Evolutionary conservation across 148 eudicot species (phyloP).

Genomic region (Heliosperma pusillum): DNA sequence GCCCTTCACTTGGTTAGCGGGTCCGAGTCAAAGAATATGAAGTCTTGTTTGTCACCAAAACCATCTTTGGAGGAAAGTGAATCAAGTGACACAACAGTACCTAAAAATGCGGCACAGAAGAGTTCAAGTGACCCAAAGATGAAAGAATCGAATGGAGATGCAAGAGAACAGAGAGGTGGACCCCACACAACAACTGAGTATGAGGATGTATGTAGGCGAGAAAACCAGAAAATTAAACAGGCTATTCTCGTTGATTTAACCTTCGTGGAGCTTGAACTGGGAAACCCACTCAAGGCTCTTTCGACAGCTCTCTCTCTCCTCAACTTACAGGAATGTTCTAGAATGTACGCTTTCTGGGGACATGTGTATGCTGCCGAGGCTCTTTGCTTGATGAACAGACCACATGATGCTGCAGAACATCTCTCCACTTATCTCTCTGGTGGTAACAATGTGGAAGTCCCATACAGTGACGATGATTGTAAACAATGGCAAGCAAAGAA

Average conservation of each 20-base stretch:
- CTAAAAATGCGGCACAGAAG: constrained; percentile 33
- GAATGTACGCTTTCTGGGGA: constrained; percentile 54
- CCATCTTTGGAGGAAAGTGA: constrained; percentile 39
- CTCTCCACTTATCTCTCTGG: constrained; percentile 49
- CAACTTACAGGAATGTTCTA: constrained; percentile 59
- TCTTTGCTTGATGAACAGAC: constrained; percentile 70
- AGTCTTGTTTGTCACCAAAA: constrained; percentile 32
- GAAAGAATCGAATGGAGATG: constrained; percentile 61
- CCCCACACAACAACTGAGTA: constrained; percentile 47
- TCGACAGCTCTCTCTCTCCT: constrained; percentile 56
- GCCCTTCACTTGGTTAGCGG: constrained; percentile 54
- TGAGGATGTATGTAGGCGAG: constrained; percentile 53
- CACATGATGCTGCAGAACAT: constrained; percentile 82
- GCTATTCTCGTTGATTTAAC: constrained; percentile 74
- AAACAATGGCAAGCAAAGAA: constrained; percentile 56
- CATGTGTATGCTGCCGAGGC: constrained; percentile 87
- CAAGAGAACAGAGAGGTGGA: constrained; percentile 51
- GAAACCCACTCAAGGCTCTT: constrained; percentile 68
- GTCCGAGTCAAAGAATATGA: constrained; percentile 35
- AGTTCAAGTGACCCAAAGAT: constrained; percentile 46
- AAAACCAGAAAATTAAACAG: constrained; percentile 68
- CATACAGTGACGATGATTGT: constrained; percentile 72
- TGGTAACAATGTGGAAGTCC: constrained; percentile 46
- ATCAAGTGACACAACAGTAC: constrained; percentile 28
- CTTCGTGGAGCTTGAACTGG: constrained; percentile 70